Evolutionary conservation across 2,329 filamentous ascomycete genomes (phyloP).

Genomic region (Trichothecium sympodiale): DNA sequence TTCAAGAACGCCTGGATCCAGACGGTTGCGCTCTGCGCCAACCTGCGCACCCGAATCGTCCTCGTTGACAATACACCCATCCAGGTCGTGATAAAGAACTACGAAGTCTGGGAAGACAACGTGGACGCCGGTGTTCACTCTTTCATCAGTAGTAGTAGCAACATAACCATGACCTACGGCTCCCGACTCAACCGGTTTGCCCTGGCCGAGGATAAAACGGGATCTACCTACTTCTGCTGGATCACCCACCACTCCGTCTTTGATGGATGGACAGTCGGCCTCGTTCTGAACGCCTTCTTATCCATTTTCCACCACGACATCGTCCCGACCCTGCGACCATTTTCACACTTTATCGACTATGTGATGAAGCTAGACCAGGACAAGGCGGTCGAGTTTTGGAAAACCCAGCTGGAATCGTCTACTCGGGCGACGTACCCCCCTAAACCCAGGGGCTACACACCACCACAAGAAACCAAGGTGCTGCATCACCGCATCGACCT

Average conservation of each 20-base stretch:
- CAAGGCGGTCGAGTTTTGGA: constrained; percentile 1
- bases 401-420: constrained; percentile 2
- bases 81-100: constrained; percentile 7
- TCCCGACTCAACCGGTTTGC: not conserved
- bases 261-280: constrained; percentile 8
- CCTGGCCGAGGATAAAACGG: not conserved
- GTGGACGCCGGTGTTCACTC: not conserved
- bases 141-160: not conserved
- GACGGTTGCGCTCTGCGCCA: constrained; percentile 7
- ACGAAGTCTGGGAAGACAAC: constrained; percentile 1
- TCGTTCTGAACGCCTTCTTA: constrained; percentile 3
- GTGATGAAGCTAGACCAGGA: constrained; percentile 19
- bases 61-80: constrained; percentile 5
- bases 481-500: not conserved
- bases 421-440: constrained; percentile 4
- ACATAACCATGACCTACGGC: constrained; percentile 6
- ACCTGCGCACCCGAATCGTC: constrained; percentile 11
- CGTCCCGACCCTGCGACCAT: constrained; percentile 15
- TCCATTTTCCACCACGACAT: not conserved
- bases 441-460: not conserved
- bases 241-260: constrained; percentile 7
- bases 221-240: not conserved
- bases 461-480: constrained; percentile 1
- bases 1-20: constrained; percentile 10
- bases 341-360: constrained; percentile 30